Evolutionary conservation across 139 green algal genomes (phyloP).

Genomic region (Picochlorum sp.): DNA sequence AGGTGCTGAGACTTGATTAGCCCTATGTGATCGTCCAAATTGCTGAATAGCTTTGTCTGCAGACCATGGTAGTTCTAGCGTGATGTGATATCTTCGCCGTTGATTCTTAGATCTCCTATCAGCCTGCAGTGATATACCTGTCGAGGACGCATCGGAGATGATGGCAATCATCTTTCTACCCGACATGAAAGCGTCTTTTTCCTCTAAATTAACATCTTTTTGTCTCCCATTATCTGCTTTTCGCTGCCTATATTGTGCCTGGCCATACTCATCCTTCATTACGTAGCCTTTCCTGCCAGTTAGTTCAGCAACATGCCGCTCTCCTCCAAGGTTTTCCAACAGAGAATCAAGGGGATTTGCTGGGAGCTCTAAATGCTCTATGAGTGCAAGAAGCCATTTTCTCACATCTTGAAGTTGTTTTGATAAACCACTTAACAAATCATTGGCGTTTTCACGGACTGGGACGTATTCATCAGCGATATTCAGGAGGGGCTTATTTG

Average conservation of each 20-base stretch:
- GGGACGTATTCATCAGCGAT: not conserved
- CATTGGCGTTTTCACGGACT: not conserved
- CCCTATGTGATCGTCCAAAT: constrained; percentile 51
- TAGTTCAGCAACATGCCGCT: constrained; percentile 60
- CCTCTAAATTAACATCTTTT: constrained; percentile 20
- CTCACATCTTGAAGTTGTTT: not conserved
- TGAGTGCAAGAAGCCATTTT: constrained; percentile 18
- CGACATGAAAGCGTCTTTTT: constrained; percentile 19
- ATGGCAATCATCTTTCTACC: constrained; percentile 83
- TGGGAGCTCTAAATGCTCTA: constrained; percentile 46
- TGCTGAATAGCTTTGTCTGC: constrained; percentile 91
- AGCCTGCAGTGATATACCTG: constrained; percentile 48
- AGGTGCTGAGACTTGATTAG: constrained; percentile 29
- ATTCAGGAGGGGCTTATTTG: no score
- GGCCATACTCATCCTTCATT: constrained; percentile 31
- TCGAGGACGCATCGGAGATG: constrained; percentile 82
- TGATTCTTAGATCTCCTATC: constrained; percentile 27
- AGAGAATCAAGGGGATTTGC: constrained; percentile 82
- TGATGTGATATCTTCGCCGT: constrained; percentile 65
- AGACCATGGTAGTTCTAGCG: constrained; percentile 81
- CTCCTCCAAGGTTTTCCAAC: constrained; percentile 66
- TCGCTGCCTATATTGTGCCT: constrained; percentile 44
- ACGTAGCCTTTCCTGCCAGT: constrained; percentile 45
- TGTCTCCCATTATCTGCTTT: constrained; percentile 26
- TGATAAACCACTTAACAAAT: not conserved